Evolutionary conservation across 768 basidiomycete species (phyloP), one percentile per base, ranked within the genome.

Genomic region (Exidia glandulosa): DNA sequence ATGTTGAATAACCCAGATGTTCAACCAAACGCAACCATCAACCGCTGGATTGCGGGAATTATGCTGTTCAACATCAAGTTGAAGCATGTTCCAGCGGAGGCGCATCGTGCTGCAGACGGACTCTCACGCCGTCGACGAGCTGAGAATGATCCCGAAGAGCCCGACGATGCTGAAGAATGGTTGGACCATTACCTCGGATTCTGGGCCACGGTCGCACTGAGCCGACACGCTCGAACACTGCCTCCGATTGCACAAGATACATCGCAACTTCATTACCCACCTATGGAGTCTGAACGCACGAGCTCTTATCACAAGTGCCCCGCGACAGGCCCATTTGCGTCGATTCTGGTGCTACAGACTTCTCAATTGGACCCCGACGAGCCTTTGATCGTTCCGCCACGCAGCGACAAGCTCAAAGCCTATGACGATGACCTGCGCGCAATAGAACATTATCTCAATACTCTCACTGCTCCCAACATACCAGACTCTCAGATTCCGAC

Each of bases 371-470:
- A 5, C 41, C 7, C 10, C 41, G 41, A 45, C 1, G 5, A 9
- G 16, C 23, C 12, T n/a, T 14, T 45, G 41, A 45, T 45, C 23
- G 41, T 45, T 12, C 41, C 41, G 36, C 19, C 56, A 14, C 27
- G 27, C n/a, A 32, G 29, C 19, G 19, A 31, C 14, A 14, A 25
- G 23, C 31, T 32, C n/a, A 13, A 16, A 31, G 31, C 7, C 16
- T 7, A 41, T 16, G 57, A 57, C 31, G 31, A 29, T 4, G 31
- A 57, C 9, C 27, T 57, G 10, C 6, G 7, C 9, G 16, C 10
- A 12, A 33, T 3, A 69, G 67, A 68, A 54, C 67, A 2, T 69
- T 71, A 45, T 19, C 63, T 1, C 62, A 64, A 6, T 57, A 60
- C 0, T 32, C 61, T 10, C 47, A 55, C 2, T 3, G 47, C 63